Evolutionary conservation across 345 rosid species (phyloP).

Genomic region (Sisymbrium altissimum): DNA sequence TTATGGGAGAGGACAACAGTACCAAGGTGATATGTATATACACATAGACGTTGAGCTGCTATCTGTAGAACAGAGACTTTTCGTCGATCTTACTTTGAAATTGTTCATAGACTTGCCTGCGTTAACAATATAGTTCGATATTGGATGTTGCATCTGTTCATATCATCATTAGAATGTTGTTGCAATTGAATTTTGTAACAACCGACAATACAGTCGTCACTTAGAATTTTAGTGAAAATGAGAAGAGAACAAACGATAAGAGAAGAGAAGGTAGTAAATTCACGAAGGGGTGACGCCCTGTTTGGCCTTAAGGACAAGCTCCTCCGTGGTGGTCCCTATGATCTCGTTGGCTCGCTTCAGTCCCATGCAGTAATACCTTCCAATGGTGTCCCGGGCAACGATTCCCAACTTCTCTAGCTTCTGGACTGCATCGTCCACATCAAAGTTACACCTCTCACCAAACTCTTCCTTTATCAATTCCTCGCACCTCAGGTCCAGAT

Average conservation of each 20-base stretch:
- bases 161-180: not conserved
- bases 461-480: conserved; percentile 81
- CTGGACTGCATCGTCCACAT: conserved; percentile 86
- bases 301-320: conserved; percentile 78
- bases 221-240: not conserved
- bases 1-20: not conserved
- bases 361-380: conserved; percentile 67
- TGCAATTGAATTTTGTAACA: conserved; percentile 8
- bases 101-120: not conserved
- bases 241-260: conserved; percentile 21
- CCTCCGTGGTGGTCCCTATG: conserved; percentile 87
- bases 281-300: conserved; percentile 45
- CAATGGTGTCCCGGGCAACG: conserved; percentile 75
- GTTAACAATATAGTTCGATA: not conserved
- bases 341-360: conserved; percentile 84
- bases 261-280: conserved; percentile 13
- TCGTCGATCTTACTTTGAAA: not conserved
- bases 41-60: not conserved
- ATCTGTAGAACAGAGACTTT: not conserved
- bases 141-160: conserved; percentile 1
- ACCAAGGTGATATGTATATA: not conserved
- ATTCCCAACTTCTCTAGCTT: conserved; percentile 88
- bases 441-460: conserved; percentile 77
- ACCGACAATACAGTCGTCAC: not conserved
- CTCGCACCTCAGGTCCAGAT: conserved; percentile 79